phyloP scores from a whole-genome alignment of 164 flowering plant species.

The Macadamia tetraphylla region DNA sequence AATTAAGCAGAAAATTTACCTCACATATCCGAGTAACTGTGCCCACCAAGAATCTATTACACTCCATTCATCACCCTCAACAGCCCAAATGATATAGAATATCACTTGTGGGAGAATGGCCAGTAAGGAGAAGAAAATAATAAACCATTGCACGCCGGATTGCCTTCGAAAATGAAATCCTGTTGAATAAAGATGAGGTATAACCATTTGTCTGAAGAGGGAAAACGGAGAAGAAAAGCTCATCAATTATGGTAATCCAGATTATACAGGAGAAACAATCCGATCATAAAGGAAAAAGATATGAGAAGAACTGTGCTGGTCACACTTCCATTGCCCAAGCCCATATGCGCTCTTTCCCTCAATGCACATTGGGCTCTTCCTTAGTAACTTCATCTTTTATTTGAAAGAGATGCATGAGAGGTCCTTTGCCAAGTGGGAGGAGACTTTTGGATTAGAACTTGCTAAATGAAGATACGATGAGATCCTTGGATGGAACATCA shows the following conservation, averaged over 20 bases:
- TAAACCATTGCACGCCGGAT: constrained; percentile 26
- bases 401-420: no score
- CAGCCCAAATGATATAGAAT: constrained; percentile 33
- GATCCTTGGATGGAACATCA: no score
- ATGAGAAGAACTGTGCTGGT: neutral
- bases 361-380: no score
- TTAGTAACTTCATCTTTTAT: no score
- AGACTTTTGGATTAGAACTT: no score
- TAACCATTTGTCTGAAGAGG: no score
- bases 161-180: constrained; percentile 30
- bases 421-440: no score
- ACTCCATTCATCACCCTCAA: constrained; percentile 37
- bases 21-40: constrained; percentile 36
- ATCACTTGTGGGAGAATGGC: constrained; percentile 31
- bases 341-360: no score
- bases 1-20: constrained; percentile 21
- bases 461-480: no score
- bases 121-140: constrained; percentile 32
- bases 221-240: neutral
- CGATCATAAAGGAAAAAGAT: neutral
- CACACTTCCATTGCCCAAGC: no score
- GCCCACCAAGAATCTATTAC: constrained; percentile 43
- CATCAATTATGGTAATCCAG: neutral
- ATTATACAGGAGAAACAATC: neutral
- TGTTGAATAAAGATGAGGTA: constrained; percentile 9